Evolutionary conservation across 768 basidiomycete genomes (phyloP).

Genomic region (Tulasnella sp.): DNA sequence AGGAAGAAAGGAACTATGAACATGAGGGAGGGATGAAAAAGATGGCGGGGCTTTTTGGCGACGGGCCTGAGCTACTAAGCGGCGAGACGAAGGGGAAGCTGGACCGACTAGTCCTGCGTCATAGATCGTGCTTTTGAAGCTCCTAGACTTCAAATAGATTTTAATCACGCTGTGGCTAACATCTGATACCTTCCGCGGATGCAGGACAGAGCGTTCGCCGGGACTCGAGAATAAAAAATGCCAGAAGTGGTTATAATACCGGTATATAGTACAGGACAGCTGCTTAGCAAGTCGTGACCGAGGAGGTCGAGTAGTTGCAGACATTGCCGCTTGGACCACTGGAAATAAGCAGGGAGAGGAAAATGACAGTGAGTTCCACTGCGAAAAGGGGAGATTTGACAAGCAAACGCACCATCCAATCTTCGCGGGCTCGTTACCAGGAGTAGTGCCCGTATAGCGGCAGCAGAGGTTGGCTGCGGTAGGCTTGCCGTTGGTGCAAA

Average conservation of each 20-base stretch:
- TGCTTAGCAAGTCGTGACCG: background rate
- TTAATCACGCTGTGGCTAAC: too few relatives aligned
- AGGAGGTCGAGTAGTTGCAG: slow-evolving; percentile 13
- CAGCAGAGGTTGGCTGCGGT: background rate
- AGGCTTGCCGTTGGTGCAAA: slow-evolving; percentile 34
- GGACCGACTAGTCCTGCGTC: too few relatives aligned
- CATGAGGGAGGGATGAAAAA: too few relatives aligned
- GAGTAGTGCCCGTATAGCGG: background rate
- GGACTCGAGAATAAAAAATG: background rate
- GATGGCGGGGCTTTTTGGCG: too few relatives aligned
- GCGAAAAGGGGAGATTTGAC: background rate
- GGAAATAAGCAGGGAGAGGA: background rate
- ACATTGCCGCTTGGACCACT: slow-evolving; percentile 15
- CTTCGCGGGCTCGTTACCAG: background rate
- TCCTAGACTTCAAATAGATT: too few relatives aligned
- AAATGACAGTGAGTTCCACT: background rate
- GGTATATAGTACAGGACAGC: background rate
- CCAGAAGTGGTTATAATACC: background rate
- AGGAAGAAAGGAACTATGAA: too few relatives aligned
- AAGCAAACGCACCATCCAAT: background rate
- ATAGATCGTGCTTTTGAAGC: too few relatives aligned
- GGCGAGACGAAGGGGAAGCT: too few relatives aligned
- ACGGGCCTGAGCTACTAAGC: too few relatives aligned
- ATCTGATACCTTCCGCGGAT: too few relatives aligned
- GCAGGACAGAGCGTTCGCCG: too few relatives aligned